A percentile compares a stretch with the other conserved stretches of the same genome.
Conservation (phyloP, 257 asterid species). For the Solanum boliviense region DNA sequence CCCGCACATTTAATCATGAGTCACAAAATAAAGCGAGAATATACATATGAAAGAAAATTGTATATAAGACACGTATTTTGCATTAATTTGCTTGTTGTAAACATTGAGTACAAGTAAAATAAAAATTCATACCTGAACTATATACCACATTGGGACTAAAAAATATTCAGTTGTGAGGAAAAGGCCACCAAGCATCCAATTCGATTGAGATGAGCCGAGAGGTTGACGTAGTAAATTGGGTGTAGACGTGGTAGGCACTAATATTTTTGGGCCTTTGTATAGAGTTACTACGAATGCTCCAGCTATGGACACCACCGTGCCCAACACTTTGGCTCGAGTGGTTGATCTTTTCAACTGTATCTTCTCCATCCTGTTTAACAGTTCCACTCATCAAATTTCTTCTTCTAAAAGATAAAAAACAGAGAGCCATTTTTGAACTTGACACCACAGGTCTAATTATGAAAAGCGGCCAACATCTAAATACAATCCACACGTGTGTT, state of each 20-base stretch:
- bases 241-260: constrained; percentile 4
- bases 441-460: not conserved
- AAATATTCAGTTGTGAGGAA: constrained; percentile 59
- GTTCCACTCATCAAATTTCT: not conserved
- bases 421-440: not conserved
- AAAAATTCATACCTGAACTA: constrained; percentile 45
- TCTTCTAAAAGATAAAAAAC: not conserved
- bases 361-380: constrained; percentile 70
- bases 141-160: constrained; percentile 88
- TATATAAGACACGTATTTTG: not conserved
- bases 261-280: constrained; percentile 62
- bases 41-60: not conserved
- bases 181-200: constrained; percentile 70
- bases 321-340: constrained; percentile 59
- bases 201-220: constrained; percentile 25
- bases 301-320: constrained; percentile 60
- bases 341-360: constrained; percentile 39
- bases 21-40: not conserved
- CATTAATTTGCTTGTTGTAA: not conserved
- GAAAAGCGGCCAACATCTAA: not conserved
- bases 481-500: not conserved
- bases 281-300: constrained; percentile 85
- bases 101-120: not conserved
- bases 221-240: not conserved
- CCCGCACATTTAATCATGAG: not conserved